Percentiles rank a stretch among this genome's conserved stretches.
Evolutionary conservation across 495 filamentous ascomycete genomes (phyloP).

Genomic region (Xeromyces bisporus): DNA sequence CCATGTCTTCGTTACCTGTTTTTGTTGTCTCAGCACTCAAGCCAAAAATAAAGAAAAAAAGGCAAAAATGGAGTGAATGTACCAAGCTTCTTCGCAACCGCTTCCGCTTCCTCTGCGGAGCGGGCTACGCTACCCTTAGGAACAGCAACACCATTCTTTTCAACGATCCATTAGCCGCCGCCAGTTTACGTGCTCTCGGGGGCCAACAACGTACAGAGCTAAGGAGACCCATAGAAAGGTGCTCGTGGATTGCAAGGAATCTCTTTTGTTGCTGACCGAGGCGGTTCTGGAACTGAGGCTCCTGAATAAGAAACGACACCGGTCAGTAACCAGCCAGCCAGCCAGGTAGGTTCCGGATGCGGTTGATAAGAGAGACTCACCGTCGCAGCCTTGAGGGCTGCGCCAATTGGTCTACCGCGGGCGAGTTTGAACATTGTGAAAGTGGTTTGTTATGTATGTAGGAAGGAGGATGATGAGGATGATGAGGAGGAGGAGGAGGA

Average conservation of each 20-base stretch:
- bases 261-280: conserved; percentile 54
- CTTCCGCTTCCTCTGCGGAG: conserved; percentile 74
- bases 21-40: conserved; percentile 13
- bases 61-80: conserved; percentile 8
- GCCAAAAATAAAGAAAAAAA: too few species aligned
- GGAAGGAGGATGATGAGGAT: conserved; percentile 8
- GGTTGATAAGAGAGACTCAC: conserved; percentile 25
- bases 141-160: conserved; percentile 83
- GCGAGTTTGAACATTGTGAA: conserved; percentile 58
- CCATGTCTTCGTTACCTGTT: conserved; percentile 78
- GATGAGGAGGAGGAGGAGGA: background rate
- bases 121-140: conserved; percentile 75
- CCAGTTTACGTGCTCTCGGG: conserved; percentile 5
- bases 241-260: conserved; percentile 91
- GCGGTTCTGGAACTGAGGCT: conserved; percentile 31
- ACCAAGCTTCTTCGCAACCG: conserved; percentile 76
- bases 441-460: too few species aligned
- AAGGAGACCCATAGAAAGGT: conserved; percentile 79
- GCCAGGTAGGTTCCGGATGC: too few species aligned
- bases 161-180: conserved; percentile 8
- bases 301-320: too few species aligned
- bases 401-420: conserved; percentile 46
- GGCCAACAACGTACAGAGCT: conserved; percentile 44
- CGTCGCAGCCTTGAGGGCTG: conserved; percentile 46
- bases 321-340: too few species aligned